Percentiles rank a stretch among this genome's conserved stretches.
Conservation (phyloP, 306 rosid species). For the Quercus ilex region DNA sequence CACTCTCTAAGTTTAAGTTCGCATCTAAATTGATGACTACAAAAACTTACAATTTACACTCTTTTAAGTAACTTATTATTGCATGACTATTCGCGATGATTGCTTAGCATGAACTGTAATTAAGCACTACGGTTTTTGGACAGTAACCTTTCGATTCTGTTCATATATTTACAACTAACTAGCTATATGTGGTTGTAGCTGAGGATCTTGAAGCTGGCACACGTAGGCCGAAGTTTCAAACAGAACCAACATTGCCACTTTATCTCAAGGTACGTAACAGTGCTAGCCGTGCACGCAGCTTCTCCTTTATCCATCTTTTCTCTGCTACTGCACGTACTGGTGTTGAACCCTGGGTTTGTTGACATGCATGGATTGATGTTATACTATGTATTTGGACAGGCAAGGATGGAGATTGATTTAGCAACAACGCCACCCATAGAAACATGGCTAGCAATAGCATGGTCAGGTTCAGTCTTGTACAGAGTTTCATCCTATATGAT, state of each 20-base stretch:
- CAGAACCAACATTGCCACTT: conserved; percentile 83
- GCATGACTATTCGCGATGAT: no score
- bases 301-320: background rate
- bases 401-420: conserved; percentile 55
- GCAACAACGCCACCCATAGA: conserved; percentile 52
- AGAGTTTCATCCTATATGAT: conserved; percentile 60
- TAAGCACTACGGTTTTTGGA: background rate
- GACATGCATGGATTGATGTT: conserved; percentile 41
- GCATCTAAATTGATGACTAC: no score
- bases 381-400: conserved; percentile 70
- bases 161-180: conserved; percentile 14
- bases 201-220: conserved; percentile 89
- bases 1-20: no score
- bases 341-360: conserved; percentile 24
- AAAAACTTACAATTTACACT: no score
- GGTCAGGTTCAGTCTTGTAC: conserved; percentile 85
- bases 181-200: conserved; percentile 56
- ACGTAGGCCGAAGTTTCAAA: conserved; percentile 50
- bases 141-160: background rate
- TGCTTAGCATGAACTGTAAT: background rate
- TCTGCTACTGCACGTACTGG: conserved; percentile 19
- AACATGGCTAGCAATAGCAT: conserved; percentile 67
- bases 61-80: no score
- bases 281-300: background rate
- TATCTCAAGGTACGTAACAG: conserved; percentile 90